These are phyloP conservation scores for Penicillium rolfsii DNA, from an alignment of 2,329 filamentous ascomycete species.

Conservation along the genomic window DNA sequence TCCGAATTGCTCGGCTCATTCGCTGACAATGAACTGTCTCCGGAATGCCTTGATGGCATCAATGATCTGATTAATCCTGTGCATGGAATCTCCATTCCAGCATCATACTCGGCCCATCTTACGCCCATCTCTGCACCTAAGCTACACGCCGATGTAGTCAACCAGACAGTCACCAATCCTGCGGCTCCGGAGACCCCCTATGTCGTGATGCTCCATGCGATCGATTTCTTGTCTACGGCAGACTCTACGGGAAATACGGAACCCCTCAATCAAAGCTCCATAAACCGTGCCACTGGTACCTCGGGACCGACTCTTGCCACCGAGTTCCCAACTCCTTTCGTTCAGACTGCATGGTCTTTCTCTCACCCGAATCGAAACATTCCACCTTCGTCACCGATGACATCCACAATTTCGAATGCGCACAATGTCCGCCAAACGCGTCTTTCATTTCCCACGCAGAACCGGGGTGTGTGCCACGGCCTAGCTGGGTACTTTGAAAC, in stretches of 20 bases:
- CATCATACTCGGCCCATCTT: constrained; percentile 89
- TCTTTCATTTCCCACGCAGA: constrained; percentile 74
- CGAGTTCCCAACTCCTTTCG: constrained; percentile 42
- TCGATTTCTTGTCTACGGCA: constrained; percentile 80
- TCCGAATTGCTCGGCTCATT: constrained; percentile 93
- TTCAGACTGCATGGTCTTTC: constrained; percentile 51
- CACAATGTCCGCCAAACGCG: constrained; percentile 85
- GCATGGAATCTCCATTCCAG: constrained; percentile 89
- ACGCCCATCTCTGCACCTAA: constrained; percentile 90
- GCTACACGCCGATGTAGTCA: constrained; percentile 77
- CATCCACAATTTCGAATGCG: constrained; percentile 71
- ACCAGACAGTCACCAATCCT: constrained; percentile 63
- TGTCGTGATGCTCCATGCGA: constrained; percentile 87
- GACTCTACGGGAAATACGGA: constrained; percentile 44
- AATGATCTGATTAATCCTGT: constrained; percentile 81
- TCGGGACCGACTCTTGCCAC: constrained; percentile 34
- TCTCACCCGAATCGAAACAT: constrained; percentile 47
- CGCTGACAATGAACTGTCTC: constrained; percentile 94
- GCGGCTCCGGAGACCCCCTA: constrained; percentile 88
- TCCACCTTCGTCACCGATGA: constrained; percentile 35
- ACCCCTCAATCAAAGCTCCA: constrained; percentile 25
- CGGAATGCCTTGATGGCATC: constrained; percentile 94
- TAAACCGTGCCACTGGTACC: constrained; percentile 33
- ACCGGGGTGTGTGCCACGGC: constrained; percentile 85
- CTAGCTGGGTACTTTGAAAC: constrained; percentile 95